phyloP scores from a whole-genome alignment of 176 grass and related monocot species.

The Phyllostachys edulis region DNA sequence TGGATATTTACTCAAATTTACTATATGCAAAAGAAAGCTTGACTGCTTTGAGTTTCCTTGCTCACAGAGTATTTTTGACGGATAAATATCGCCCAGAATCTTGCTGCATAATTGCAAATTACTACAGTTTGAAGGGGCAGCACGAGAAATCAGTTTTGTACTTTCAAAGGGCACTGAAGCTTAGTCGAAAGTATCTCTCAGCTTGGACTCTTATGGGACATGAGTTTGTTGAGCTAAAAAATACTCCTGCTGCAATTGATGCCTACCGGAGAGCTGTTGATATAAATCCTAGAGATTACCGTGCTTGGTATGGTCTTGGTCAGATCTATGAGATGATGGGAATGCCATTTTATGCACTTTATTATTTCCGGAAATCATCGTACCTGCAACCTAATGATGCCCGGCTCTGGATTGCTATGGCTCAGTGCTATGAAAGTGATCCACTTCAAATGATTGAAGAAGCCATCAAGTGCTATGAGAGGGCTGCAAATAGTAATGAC shows the following conservation, averaged over 20 bases:
- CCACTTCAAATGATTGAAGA: conserved; percentile 88
- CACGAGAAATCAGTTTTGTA: conserved; percentile 95
- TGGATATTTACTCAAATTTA: conserved; percentile 96
- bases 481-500: conserved; percentile 78
- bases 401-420: conserved; percentile 97
- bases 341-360: conserved; percentile 90
- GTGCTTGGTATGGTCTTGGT: conserved; percentile 98
- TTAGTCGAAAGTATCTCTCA: conserved; percentile 93
- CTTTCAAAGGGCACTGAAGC: conserved; percentile 85
- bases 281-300: conserved; percentile 94
- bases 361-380: conserved; percentile 89
- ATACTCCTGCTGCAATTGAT: conserved; percentile 95
- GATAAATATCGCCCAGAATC: conserved; percentile 95
- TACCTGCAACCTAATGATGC: conserved; percentile 89
- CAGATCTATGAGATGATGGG: conserved; percentile 99
- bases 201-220: conserved; percentile 99
- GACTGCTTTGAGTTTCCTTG: conserved; percentile 87
- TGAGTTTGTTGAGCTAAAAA: conserved; percentile 98
- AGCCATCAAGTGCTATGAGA: conserved; percentile 92
- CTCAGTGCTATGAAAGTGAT: conserved; percentile 93
- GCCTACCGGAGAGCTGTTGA: conserved; percentile 93
- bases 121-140: conserved; percentile 96
- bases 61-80: conserved; percentile 94
- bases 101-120: conserved; percentile 99
- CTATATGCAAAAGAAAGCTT: conserved; percentile 96